Conservation (phyloP, 768 basidiomycete genomes). For the Phanerochaete carnosa region DNA sequence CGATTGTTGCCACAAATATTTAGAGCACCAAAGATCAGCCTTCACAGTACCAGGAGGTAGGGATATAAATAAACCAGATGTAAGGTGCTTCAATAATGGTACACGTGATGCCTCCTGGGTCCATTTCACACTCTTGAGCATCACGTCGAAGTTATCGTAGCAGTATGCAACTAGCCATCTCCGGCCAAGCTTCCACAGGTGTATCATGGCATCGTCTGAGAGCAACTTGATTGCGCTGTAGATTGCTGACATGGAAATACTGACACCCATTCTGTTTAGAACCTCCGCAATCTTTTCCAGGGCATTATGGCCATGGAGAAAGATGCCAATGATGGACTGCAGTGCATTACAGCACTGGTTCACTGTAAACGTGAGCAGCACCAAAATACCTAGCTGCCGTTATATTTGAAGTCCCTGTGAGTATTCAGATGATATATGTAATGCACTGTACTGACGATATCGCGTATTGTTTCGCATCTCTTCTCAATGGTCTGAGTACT, state of each 20-base stretch:
- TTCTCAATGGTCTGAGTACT: no score
- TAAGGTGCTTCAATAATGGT: slow-evolving; percentile 28
- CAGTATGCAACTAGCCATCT: slow-evolving; percentile 27
- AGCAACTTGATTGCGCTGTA: slow-evolving; percentile 17
- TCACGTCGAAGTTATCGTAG: slow-evolving; percentile 44
- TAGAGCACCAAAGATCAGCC: slow-evolving; percentile 28
- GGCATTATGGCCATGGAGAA: slow-evolving; percentile 20
- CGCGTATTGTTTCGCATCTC: no score
- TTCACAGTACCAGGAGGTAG: slow-evolving; percentile 18
- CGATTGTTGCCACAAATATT: slow-evolving; percentile 32
- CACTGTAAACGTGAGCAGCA: slow-evolving; percentile 12
- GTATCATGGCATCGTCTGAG: slow-evolving; percentile 8
- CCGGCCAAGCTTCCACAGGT: slow-evolving; percentile 18
- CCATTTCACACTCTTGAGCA: slow-evolving; percentile 27
- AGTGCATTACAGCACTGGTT: slow-evolving; percentile 23
- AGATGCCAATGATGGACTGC: slow-evolving; percentile 21
- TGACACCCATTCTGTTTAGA: slow-evolving; percentile 19
- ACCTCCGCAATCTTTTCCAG: slow-evolving; percentile 23
- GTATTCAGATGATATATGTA: no score
- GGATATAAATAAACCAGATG: slow-evolving; percentile 30
- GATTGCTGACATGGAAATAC: slow-evolving; percentile 20
- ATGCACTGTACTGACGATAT: no score
- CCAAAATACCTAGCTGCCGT: neutral
- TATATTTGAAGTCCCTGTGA: neutral
- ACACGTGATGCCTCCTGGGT: slow-evolving; percentile 27